Percentiles rank a stretch among this genome's conserved stretches.
phyloP scores from a whole-genome alignment of 805 yeast genomes.

The Metschnikowia kunwiensis region DNA sequence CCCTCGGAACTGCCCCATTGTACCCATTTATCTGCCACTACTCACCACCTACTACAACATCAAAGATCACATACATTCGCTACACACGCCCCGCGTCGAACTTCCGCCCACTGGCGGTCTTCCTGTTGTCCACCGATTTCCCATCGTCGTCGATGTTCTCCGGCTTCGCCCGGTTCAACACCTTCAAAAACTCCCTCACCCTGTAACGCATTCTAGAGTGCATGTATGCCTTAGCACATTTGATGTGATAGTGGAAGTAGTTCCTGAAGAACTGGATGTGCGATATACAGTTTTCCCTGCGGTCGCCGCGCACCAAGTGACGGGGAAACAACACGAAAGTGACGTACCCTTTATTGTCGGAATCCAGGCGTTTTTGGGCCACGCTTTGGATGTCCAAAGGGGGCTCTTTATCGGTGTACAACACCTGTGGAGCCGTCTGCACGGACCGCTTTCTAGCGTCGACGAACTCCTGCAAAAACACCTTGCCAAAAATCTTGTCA shows the following conservation, averaged over 20 bases:
- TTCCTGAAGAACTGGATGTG: slow-evolving; percentile 92
- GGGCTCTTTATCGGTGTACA: slow-evolving; percentile 85
- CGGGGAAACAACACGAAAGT: slow-evolving; percentile 79
- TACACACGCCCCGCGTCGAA: slow-evolving; percentile 39
- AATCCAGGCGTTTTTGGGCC: slow-evolving; percentile 43
- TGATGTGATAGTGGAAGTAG: slow-evolving; percentile 97
- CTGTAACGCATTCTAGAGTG: slow-evolving; percentile 98
- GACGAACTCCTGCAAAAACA: slow-evolving; percentile 87
- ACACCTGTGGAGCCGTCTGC: slow-evolving; percentile 97
- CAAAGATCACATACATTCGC: too few relatives aligned
- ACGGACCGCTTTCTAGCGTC: slow-evolving; percentile 94
- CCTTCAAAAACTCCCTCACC: slow-evolving; percentile 90
- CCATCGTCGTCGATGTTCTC: slow-evolving; percentile 78
- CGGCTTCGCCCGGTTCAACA: slow-evolving; percentile 93
- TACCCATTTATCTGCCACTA: too few relatives aligned
- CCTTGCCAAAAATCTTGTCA: slow-evolving; percentile 86
- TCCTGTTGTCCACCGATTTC: slow-evolving; percentile 45
- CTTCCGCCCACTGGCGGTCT: slow-evolving; percentile 71
- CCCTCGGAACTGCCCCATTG: too few relatives aligned
- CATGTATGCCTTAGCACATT: slow-evolving; percentile 96
- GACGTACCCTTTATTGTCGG: slow-evolving; percentile 49
- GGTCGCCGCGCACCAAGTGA: slow-evolving; percentile 59
- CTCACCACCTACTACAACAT: too few relatives aligned
- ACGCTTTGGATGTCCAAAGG: slow-evolving; percentile 66
- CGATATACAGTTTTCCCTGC: slow-evolving; percentile 82